Evolutionary conservation across 78 protist genomes (phyloP), one percentile per base, ranked within the genome.

Genomic region (Capsaspora owczarzaki): DNA sequence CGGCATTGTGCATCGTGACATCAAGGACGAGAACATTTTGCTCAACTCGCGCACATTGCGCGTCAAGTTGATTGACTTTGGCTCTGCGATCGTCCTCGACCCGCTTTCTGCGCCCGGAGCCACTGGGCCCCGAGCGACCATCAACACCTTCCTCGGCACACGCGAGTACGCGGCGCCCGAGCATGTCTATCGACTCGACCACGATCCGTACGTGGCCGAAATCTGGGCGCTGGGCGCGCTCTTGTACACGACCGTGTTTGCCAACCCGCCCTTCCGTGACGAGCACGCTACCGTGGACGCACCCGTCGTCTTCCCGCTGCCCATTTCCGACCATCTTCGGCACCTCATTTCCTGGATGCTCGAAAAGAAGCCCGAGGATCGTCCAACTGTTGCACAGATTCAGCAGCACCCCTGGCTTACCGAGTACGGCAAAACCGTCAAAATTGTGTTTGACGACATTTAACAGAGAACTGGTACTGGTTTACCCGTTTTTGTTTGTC

Each of bases 1-100:
- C 16, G 35, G 46, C 68, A 46, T 79, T 40, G 14, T 35, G 38
- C 89, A 85, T 20, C 38, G 89, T 10, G 89, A 85, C 70, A 77
- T 83, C 56, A 83, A 83, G 46, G 60, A 53, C 78, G 78, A 74
- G 61, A 74, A 74, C 66, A 46, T 43, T 46, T 61, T 74, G 33
- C n/a, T 38, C 29, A 2, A 14, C 35, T 19, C 42, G 40, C 33
- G 42, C 51, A n/a, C 6, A 1, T 20, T 33, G 35, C 1, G 0
- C 16, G 66, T 74, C 27, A 44, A 47, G 63, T 61, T 74, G 66
- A 47, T 56, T 0, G 78, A 74, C 8, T 74, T 74, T 19, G 78
- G 78, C 12, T 0, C 53, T 22, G 1, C 25, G 31, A 74, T 61
- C 27, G 8, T 2, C 8, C n/a, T 56, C n/a, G 66, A 19, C 37